phyloP scores from a whole-genome alignment of 495 filamentous ascomycete species.

The Daldinia concentrica region DNA sequence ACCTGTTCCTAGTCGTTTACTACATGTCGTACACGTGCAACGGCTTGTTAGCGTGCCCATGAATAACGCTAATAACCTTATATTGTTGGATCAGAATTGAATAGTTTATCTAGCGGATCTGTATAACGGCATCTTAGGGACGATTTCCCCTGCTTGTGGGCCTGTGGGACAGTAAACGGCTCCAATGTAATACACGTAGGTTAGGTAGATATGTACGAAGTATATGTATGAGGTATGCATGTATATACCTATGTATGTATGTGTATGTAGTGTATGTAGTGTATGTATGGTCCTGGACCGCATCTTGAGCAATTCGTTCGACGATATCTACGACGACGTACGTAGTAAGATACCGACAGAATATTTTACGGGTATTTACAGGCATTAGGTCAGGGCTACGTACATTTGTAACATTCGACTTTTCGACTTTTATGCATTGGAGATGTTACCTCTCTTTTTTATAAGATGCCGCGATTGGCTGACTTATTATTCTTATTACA shows the following conservation, averaged over 20 bases:
- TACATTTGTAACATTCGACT: slow-evolving; percentile 15
- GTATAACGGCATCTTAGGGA: slow-evolving; percentile 32
- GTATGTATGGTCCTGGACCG: background rate
- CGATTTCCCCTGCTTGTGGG: slow-evolving; percentile 37
- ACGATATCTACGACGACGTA: slow-evolving; percentile 5
- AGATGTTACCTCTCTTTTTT: slow-evolving; percentile 9
- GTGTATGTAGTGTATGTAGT: no score
- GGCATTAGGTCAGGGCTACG: slow-evolving; percentile 8
- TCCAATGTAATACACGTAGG: slow-evolving; percentile 23
- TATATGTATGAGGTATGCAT: slow-evolving; percentile 15
- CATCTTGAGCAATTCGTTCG: slow-evolving; percentile 5
- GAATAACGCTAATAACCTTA: slow-evolving; percentile 16
- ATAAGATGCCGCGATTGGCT: slow-evolving; percentile 38
- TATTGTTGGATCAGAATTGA: slow-evolving; percentile 7
- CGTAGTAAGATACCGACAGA: background rate
- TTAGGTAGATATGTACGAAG: slow-evolving; percentile 1
- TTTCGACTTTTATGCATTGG: slow-evolving; percentile 11
- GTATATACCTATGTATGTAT: no score
- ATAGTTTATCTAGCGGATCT: slow-evolving; percentile 42
- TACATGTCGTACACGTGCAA: slow-evolving; percentile 4
- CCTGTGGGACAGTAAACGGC: slow-evolving; percentile 22
- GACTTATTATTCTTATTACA: slow-evolving; percentile 4
- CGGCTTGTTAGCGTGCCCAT: slow-evolving; percentile 4
- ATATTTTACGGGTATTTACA: slow-evolving; percentile 4
- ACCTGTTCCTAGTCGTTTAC: background rate